These are phyloP conservation scores for Leptographium lundbergii DNA, from an alignment of 2,329 filamentous ascomycete species.

Conservation along the genomic window DNA sequence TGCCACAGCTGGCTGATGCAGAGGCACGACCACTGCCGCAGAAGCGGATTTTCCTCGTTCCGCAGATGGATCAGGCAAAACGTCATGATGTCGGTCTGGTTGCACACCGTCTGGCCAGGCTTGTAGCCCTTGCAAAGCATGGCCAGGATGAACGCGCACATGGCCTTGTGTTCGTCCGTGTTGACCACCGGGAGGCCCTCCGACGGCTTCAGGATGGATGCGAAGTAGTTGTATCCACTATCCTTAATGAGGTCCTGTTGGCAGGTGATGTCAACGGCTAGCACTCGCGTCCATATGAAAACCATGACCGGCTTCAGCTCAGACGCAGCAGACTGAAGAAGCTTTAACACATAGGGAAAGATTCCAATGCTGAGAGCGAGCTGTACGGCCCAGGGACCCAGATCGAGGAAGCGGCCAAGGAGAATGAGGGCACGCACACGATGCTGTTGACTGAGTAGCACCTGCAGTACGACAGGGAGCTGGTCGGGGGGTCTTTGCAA, in stretches of 20 bases:
- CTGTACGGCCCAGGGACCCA: slow-evolving; percentile 98
- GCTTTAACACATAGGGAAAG: slow-evolving; percentile 95
- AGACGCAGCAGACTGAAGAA: slow-evolving; percentile 85
- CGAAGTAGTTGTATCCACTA: slow-evolving; percentile 94
- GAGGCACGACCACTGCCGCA: slow-evolving; percentile 91
- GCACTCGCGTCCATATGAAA: slow-evolving; percentile 94
- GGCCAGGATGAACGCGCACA: slow-evolving; percentile 96
- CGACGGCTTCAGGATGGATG: slow-evolving; percentile 74
- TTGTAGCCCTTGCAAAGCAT: slow-evolving; percentile 95
- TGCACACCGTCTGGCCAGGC: slow-evolving; percentile 82
- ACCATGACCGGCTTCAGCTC: slow-evolving; percentile 98
- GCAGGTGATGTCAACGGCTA: slow-evolving; percentile 88
- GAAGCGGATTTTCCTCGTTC: slow-evolving; percentile 74
- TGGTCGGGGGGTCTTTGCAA: slow-evolving; percentile 85
- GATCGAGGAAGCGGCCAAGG: slow-evolving; percentile 82
- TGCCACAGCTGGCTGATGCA: slow-evolving; percentile 93
- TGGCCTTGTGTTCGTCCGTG: slow-evolving; percentile 87
- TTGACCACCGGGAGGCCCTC: slow-evolving; percentile 78
- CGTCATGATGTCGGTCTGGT: slow-evolving; percentile 80
- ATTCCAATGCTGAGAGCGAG: slow-evolving; percentile 95
- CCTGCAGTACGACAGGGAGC: slow-evolving; percentile 88
- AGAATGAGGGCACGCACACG: slow-evolving; percentile 81
- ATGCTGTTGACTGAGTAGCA: slow-evolving; percentile 90
- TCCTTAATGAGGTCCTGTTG: slow-evolving; percentile 93
- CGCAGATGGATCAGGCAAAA: slow-evolving; percentile 74